Evolutionary conservation across 176 grass and related monocot species (phyloP), one percentile per base, ranked within the genome.

Genomic region (Dendrocalamus sinicus): DNA sequence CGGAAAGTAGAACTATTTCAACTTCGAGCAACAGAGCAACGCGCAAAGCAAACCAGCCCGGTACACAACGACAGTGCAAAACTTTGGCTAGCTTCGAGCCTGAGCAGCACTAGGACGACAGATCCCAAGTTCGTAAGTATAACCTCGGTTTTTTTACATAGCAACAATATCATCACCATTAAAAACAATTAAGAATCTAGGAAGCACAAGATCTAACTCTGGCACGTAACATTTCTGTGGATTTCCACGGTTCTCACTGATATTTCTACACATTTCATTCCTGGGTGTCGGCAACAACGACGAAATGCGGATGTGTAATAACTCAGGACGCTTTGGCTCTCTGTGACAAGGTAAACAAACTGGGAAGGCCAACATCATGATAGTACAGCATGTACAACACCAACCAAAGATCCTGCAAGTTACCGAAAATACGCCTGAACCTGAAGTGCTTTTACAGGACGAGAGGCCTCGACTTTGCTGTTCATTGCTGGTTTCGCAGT

Each of bases 371-470:
- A 75, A 71, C 32, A 88, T 52, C 74, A 79, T 35, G 83, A 82
- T 43, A 72, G 24, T 46, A 70, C 67, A 90, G 41, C 73, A 59
- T 73, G 79, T 83, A 90, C 66, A 83, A 67, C 80, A 83, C 81
- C 67, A 83, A 75, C 80, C 67, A 63, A 75, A 88, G 64, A 73
- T 81, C 78, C 89, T 48, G 77, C 64, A 77, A 76, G 53, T 73
- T 69, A 80, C 59, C 84, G 37, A 84, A 88, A 87, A 83, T 53
- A 84, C 57, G 76, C 81, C 62, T 85, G 70, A 88, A 85, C 89
- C 89, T 74, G 46, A 71, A 85, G 37, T 61, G 71, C 86, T 85
- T 88, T 81, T 81, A 88, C 85, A 85, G 66, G 81, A 88, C 57
- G 70, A 63, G 67, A 73, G 70, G 70, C 69, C 76, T 85, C 37